A percentile compares a stretch with the other conserved stretches of the same genome.
These are phyloP conservation scores for Xerophyta viscosa DNA, from an alignment of 106 monocot species.

Conservation along the genomic window DNA sequence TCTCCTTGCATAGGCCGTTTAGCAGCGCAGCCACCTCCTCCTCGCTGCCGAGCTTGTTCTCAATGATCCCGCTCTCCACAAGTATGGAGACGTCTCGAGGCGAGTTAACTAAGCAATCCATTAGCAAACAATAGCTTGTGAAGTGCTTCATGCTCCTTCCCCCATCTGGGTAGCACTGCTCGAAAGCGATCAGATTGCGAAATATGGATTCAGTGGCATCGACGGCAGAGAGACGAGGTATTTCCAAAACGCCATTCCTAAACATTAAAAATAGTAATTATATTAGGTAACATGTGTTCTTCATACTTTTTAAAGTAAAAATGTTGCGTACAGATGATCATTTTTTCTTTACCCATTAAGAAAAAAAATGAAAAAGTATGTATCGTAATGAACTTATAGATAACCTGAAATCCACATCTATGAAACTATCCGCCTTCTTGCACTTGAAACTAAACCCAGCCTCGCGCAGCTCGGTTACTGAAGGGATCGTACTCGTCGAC, in stretches of 20 bases:
- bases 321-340: too few relatives aligned
- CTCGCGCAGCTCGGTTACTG: neutral
- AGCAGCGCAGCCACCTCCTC: conserved; percentile 1
- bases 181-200: neutral
- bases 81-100: neutral
- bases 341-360: too few relatives aligned
- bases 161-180: neutral
- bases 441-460: neutral
- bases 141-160: neutral
- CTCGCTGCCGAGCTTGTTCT: conserved; percentile 1
- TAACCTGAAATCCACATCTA: neutral
- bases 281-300: too few relatives aligned
- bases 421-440: conserved; percentile 1
- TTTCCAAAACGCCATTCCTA: neutral
- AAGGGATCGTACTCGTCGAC: conserved; percentile 1
- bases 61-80: neutral
- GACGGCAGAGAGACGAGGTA: neutral
- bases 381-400: too few relatives aligned
- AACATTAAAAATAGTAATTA: too few relatives aligned
- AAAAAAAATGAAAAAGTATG: too few relatives aligned
- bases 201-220: neutral
- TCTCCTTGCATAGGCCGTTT: neutral
- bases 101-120: neutral
- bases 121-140: neutral
- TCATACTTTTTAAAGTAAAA: too few relatives aligned